These are phyloP conservation scores for Candida boidinii DNA, from an alignment of 805 yeast genomes.

Conservation along the genomic window DNA sequence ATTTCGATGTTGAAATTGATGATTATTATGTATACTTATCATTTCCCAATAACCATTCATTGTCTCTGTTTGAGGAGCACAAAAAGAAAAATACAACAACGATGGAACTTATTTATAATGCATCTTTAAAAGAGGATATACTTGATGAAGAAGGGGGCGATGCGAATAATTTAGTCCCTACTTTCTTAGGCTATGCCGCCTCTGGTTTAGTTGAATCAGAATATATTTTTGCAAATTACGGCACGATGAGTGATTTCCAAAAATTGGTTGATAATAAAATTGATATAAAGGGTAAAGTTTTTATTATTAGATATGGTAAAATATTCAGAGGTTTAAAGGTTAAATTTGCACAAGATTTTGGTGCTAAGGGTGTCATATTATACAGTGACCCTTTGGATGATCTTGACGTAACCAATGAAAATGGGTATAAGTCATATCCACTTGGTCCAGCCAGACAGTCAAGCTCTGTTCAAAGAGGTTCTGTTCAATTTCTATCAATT, in stretches of 20 bases:
- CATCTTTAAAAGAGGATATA: conserved; percentile 39
- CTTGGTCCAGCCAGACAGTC: conserved; percentile 66
- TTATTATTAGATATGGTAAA: conserved; percentile 49
- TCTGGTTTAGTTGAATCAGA: conserved; percentile 56
- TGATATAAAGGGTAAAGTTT: conserved; percentile 41
- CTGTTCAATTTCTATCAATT: conserved; percentile 46
- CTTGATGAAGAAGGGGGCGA: conserved; percentile 30
- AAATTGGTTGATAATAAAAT: conserved; percentile 33
- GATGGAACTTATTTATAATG: conserved; percentile 32
- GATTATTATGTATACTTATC: conserved; percentile 47
- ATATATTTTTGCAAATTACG: conserved; percentile 54
- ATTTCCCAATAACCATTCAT: conserved; percentile 43
- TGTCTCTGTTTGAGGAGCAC: no score
- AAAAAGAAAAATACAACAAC: neutral
- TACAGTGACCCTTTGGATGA: conserved; percentile 62
- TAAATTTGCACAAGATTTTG: conserved; percentile 55
- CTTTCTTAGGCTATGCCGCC: conserved; percentile 63
- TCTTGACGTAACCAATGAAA: conserved; percentile 32
- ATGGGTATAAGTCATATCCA: conserved; percentile 53
- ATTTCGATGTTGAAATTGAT: conserved; percentile 38
- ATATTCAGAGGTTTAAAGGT: conserved; percentile 63
- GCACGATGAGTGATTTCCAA: conserved; percentile 45
- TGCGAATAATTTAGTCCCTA: conserved; percentile 43
- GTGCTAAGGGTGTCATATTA: conserved; percentile 53
- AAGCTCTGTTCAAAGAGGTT: conserved; percentile 58